A percentile compares a stretch with the other conserved stretches of the same genome.
phyloP scores from a whole-genome alignment of 176 grass and related monocot genomes.

The Musa itinerans region DNA sequence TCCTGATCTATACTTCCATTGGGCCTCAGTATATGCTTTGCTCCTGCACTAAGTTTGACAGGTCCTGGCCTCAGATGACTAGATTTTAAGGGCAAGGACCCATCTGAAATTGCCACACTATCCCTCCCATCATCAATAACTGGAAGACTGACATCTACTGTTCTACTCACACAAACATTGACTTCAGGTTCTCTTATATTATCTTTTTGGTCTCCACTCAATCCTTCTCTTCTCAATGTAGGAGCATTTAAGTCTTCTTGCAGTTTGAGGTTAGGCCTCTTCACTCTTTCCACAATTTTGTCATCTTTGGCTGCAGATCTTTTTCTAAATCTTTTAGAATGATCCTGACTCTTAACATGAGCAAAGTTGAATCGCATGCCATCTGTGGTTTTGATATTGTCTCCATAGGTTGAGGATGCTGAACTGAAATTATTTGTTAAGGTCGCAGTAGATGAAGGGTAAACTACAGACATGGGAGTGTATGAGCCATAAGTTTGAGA shows the following conservation, averaged over 20 bases:
- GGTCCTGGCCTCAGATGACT: constrained; percentile 23
- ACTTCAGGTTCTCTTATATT: constrained; percentile 39
- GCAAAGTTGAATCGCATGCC: constrained; percentile 24
- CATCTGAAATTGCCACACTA: constrained; percentile 8
- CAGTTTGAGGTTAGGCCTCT: constrained; percentile 35
- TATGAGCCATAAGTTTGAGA: constrained; percentile 27
- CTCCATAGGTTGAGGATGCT: constrained; percentile 2
- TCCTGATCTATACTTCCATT: constrained; percentile 33
- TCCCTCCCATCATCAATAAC: constrained; percentile 18
- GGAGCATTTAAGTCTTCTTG: constrained; percentile 21
- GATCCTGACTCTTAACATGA: constrained; percentile 16
- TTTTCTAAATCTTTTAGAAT: constrained; percentile 22
- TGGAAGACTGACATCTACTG: constrained; percentile 16
- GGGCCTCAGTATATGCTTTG: constrained; percentile 40
- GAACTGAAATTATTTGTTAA: constrained; percentile 29
- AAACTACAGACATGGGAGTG: constrained; percentile 9
- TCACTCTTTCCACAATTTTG: constrained; percentile 33
- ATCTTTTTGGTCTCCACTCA: constrained; percentile 34
- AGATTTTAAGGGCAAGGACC: constrained; percentile 4
- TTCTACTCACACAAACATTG: constrained; percentile 36
- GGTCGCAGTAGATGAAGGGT: constrained; percentile 23
- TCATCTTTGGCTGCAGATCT: constrained; percentile 31
- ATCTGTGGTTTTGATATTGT: constrained; percentile 30
- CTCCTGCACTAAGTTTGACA: constrained; percentile 39
- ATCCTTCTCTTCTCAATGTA: constrained; percentile 22